Conservation (phyloP, 2,329 filamentous ascomycete species). For the Rutstroemia sp. region DNA sequence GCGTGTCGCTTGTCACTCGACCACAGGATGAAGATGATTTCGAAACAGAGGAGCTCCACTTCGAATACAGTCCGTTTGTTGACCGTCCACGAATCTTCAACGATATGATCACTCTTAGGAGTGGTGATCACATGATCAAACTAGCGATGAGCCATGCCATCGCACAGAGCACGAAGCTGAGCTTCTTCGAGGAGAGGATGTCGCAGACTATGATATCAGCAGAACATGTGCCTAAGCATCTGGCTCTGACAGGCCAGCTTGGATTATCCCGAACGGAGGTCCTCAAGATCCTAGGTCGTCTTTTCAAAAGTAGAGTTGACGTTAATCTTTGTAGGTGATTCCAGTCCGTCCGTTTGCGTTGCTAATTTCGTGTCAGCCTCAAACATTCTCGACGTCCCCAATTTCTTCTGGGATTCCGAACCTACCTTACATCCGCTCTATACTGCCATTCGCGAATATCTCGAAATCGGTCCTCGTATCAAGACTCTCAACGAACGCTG, state of each 20-base stretch:
- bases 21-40: conserved; percentile 85
- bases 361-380: conserved; percentile 51
- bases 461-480: conserved; percentile 93
- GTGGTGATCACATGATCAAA: conserved; percentile 98
- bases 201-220: conserved; percentile 87
- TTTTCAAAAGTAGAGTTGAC: conserved; percentile 92
- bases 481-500: conserved; percentile 96
- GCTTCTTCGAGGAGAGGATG: conserved; percentile 95
- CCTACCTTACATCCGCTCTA: conserved; percentile 93
- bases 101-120: conserved; percentile 96
- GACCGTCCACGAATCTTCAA: conserved; percentile 91
- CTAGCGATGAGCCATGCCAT: conserved; percentile 96
- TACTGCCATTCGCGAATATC: conserved; percentile 88
- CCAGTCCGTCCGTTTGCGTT: neutral
- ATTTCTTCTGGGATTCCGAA: conserved; percentile 98
- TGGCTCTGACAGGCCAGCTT: conserved; percentile 82
- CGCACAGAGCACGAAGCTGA: conserved; percentile 92
- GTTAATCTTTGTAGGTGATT: conserved; percentile 83
- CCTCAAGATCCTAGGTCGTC: conserved; percentile 78
- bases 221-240: conserved; percentile 80
- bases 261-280: conserved; percentile 91
- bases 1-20: conserved; percentile 63
- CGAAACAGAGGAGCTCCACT: conserved; percentile 97
- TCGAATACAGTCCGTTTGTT: conserved; percentile 85
- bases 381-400: conserved; percentile 91